Percentiles rank a stretch among this genome's conserved stretches.
phyloP scores from a whole-genome alignment of 768 basidiomycete species.

The Boletellus emodensis region DNA sequence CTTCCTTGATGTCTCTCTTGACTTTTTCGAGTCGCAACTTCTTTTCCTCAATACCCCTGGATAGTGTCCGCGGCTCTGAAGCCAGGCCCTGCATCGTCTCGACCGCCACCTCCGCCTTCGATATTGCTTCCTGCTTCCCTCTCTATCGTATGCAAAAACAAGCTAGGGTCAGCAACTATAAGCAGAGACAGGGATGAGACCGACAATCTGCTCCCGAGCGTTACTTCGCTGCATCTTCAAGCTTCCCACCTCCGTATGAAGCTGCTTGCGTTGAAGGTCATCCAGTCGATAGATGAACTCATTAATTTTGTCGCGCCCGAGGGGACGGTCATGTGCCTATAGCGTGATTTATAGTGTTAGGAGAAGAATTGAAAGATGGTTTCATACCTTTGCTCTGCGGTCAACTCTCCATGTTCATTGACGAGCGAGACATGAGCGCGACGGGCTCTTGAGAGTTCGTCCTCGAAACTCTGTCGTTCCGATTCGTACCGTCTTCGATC shows the following conservation, averaged over 20 bases:
- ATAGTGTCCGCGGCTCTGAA: conserved; percentile 48
- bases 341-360: not conserved
- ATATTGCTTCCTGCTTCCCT: conserved; percentile 51
- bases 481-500: conserved; percentile 44
- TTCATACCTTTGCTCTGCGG: conserved; percentile 62
- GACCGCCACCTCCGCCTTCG: conserved; percentile 48
- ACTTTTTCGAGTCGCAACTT: conserved; percentile 54
- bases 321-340: conserved; percentile 70
- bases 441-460: conserved; percentile 48
- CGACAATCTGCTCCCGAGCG: conserved; percentile 57
- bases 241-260: conserved; percentile 53
- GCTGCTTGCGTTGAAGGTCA: conserved; percentile 56
- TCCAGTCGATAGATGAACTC: conserved; percentile 68
- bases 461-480: conserved; percentile 60
- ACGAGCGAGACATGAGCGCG: conserved; percentile 53
- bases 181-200: conserved; percentile 13
- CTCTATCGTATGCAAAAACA: conserved; percentile 31
- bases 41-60: conserved; percentile 70
- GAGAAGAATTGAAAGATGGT: not conserved
- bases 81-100: conserved; percentile 55
- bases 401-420: conserved; percentile 61
- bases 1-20: conserved; percentile 51
- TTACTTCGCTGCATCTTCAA: conserved; percentile 50
- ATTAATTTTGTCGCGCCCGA: conserved; percentile 65
- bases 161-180: not conserved